Evolutionary conservation across 2,329 filamentous ascomycete species (phyloP), one percentile per base, ranked within the genome.

Genomic region (Monilinia fructicola): DNA sequence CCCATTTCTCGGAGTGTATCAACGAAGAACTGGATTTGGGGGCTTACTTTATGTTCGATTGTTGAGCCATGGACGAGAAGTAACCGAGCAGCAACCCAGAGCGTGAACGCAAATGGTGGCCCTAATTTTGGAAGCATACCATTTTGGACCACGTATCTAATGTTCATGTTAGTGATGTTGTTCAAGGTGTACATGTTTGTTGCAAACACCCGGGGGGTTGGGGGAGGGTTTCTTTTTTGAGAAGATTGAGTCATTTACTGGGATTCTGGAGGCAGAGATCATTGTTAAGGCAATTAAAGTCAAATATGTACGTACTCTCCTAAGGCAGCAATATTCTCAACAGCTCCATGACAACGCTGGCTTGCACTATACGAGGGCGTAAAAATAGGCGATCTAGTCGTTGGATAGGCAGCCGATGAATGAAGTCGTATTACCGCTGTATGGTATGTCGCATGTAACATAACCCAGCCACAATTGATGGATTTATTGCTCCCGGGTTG

Each of bases 381-480:
- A 79, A 97, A 97, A 63, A 96, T 93, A 16, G 90, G 89, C 1
- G 92, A 96, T 42, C 91, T 85, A 4, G 91, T 95, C 5, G 92
- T 96, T 4, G 93, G 93, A 77, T 97, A 97, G 2, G 93, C 93
- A 7, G 93, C 92, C 1, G 92, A 96, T 0, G 93, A 97, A 79
- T 97, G 93, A 31, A 97, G 83, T 46, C 93, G 88, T 72, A 97
- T 96, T 11, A 96, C 88, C 55, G 93, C 90, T 0, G 92, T 96
- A 77, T 96, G 91, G 74, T 93, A 96, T 0, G 92, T 93, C 5
- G 91, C 90, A 35, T 66, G 65, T 46, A 66, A 35, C 89, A 96
- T 96, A 61, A 97, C 87, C 90, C 93, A 93, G 63, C 89, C 90
- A 76, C 90, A 92, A 74, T 91, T 92, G 58, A 93, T 81, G 53